Conservation (phyloP, 257 asterid genomes). For the Fraxinus quadrangulata region DNA sequence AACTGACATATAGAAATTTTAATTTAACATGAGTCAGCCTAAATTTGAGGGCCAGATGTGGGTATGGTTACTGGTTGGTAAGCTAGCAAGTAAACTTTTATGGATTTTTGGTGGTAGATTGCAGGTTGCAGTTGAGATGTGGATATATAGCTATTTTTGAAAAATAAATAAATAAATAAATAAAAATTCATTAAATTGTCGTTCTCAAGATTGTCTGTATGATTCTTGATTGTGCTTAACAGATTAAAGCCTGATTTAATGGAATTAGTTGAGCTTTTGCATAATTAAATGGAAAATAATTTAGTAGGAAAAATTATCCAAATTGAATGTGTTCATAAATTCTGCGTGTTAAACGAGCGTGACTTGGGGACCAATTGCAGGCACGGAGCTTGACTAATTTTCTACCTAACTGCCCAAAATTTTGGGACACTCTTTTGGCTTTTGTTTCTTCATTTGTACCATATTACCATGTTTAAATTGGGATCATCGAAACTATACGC, state of each 20-base stretch:
- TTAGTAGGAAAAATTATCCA: neutral
- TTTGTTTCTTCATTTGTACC: neutral
- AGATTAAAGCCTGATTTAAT: neutral
- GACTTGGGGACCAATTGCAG: neutral
- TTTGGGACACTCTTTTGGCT: neutral
- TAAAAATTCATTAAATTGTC: neutral
- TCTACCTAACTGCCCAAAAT: neutral
- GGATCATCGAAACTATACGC: neutral
- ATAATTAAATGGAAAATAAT: neutral
- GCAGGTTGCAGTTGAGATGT: conserved; percentile 46
- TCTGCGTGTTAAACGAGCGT: neutral
- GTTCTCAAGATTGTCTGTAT: neutral
- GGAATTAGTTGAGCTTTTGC: neutral
- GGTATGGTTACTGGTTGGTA: conserved; percentile 22
- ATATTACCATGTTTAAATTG: neutral
- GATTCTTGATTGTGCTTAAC: neutral
- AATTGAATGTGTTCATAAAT: neutral
- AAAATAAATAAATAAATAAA: neutral
- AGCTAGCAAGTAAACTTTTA: neutral
- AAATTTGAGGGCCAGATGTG: neutral
- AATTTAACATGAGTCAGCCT: conserved; percentile 29
- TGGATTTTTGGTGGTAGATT: conserved; percentile 33
- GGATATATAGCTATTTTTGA: neutral
- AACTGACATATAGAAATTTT: conserved; percentile 27
- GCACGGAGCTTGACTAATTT: neutral